Evolutionary conservation across 2,329 filamentous ascomycete species (phyloP).

Genomic region (Talaromyces sp.): DNA sequence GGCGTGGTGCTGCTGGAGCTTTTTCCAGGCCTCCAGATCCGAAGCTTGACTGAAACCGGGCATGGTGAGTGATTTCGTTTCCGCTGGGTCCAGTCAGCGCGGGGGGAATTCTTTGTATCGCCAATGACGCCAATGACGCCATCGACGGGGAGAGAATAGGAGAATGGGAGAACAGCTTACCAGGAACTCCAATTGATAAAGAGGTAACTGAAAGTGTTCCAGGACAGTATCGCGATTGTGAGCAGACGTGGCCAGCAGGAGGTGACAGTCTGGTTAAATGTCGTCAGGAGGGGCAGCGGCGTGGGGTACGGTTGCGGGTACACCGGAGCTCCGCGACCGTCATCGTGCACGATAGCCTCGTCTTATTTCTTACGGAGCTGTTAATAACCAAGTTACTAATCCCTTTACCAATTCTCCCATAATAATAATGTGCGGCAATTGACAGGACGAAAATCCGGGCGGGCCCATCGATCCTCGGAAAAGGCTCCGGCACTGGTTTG

Average conservation of each 20-base stretch:
- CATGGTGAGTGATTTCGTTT: slow-evolving; percentile 21
- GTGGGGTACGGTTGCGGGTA: background rate
- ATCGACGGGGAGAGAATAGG: background rate
- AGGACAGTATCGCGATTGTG: background rate
- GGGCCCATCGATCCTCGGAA: background rate
- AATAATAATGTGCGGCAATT: background rate
- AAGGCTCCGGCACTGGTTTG: background rate
- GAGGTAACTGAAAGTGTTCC: background rate
- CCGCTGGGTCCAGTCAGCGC: slow-evolving; percentile 21
- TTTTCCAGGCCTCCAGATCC: slow-evolving; percentile 79
- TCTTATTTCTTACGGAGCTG: background rate
- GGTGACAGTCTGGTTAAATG: background rate
- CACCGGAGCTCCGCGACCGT: background rate
- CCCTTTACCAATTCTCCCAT: background rate
- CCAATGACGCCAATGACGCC: background rate
- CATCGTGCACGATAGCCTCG: background rate
- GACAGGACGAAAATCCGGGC: background rate
- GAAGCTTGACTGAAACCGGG: slow-evolving; percentile 63
- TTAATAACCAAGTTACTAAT: background rate
- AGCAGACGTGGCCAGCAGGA: background rate
- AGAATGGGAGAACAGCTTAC: background rate
- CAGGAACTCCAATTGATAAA: background rate
- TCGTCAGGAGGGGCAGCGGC: slow-evolving; percentile 3
- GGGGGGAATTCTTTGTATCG: slow-evolving; percentile 14
- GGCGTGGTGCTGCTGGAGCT: slow-evolving; percentile 87